Evolutionary conservation across 2,329 filamentous ascomycete species (phyloP).

Genomic region (Chrysoporthe deuterocubensis): DNA sequence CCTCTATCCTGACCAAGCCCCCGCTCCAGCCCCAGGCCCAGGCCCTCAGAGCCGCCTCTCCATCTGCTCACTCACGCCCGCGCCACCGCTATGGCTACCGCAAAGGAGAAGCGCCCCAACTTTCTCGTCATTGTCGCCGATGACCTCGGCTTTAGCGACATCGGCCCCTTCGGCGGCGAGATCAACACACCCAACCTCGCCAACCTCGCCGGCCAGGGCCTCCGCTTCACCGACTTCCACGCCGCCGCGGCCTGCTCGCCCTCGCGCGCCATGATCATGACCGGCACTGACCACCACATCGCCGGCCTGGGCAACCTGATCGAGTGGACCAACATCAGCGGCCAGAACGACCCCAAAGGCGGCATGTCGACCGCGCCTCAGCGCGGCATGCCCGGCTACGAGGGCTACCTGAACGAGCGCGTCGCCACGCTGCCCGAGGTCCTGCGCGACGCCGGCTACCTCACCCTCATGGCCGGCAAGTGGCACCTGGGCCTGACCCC

Average conservation of each 20-base stretch:
- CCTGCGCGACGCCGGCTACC: constrained; percentile 38
- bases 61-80: neutral
- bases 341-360: constrained; percentile 34
- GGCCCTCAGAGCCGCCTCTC: too few relatives aligned
- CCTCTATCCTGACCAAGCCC: too few relatives aligned
- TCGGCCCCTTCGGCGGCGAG: constrained; percentile 39
- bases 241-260: constrained; percentile 68
- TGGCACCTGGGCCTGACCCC: constrained; percentile 54
- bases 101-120: constrained; percentile 34
- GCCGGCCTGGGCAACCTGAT: constrained; percentile 62
- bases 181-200: constrained; percentile 40
- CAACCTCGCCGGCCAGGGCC: constrained; percentile 42
- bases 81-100: constrained; percentile 18
- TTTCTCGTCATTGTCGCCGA: constrained; percentile 42
- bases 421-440: constrained; percentile 38
- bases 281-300: constrained; percentile 65
- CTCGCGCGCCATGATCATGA: constrained; percentile 68
- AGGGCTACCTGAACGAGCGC: constrained; percentile 39
- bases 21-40: too few relatives aligned
- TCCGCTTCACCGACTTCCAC: constrained; percentile 68
- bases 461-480: constrained; percentile 39
- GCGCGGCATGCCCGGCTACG: constrained; percentile 35
- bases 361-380: constrained; percentile 28
- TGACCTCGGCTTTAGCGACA: constrained; percentile 41
- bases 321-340: constrained; percentile 47